Evolutionary conservation across 257 asterid species (phyloP).

Genomic region (Solanum peruvianum): DNA sequence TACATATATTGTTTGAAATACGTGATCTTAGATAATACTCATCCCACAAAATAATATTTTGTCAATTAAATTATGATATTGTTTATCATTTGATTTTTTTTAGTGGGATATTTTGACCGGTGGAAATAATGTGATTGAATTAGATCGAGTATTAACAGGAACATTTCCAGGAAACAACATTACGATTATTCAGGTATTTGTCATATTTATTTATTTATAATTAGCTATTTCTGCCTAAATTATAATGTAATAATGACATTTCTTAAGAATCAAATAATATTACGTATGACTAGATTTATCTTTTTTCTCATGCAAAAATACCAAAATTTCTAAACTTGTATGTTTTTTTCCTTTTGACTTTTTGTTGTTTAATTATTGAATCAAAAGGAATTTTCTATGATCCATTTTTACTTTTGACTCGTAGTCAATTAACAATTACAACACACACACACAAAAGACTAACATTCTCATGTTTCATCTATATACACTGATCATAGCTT

Average conservation of each 20-base stretch:
- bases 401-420: not conserved
- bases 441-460: too few species aligned
- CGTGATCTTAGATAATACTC: not conserved
- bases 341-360: not conserved
- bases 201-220: not conserved
- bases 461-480: too few species aligned
- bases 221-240: not conserved
- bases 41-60: not conserved
- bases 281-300: not conserved
- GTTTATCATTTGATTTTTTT: not conserved
- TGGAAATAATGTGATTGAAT: conserved; percentile 27
- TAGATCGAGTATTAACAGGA: conserved; percentile 55
- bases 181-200: conserved; percentile 49
- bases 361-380: not conserved
- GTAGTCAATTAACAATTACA: too few species aligned
- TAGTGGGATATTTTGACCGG: too few species aligned
- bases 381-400: not conserved
- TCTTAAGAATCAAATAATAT: not conserved
- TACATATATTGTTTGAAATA: not conserved
- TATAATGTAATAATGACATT: not conserved
- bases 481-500: too few species aligned
- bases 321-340: not conserved
- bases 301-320: not conserved
- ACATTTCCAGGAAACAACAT: conserved; percentile 37
- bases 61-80: not conserved